Base-by-base conservation (phyloP, 2,329 filamentous ascomycete genomes). In the Cordyceps fumosorosea region DNA sequence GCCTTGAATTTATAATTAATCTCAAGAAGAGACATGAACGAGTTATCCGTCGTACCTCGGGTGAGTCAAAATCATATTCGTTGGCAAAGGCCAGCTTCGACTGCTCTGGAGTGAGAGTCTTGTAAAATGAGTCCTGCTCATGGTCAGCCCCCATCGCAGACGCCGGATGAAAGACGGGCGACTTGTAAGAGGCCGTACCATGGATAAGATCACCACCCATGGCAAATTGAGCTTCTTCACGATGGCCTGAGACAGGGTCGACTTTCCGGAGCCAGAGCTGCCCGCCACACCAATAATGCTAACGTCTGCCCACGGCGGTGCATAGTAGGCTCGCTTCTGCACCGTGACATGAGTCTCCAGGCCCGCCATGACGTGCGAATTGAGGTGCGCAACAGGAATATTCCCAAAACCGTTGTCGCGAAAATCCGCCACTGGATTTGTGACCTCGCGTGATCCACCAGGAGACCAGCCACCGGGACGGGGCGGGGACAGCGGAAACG, bases 201-300 rank as follows among this genome's bases (percentile, higher is more conserved):
- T 98, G 48, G 93, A 96, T 69, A 99, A 77, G 75, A 99, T 97
- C 56, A 97, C 93, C 65, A 99, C 95, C 93, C 95, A 99, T 62
- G 95, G 95, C 66, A 99, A 79, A 76, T 95, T 96, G 69, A 99
- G 79, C 70, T 90, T 88, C 69, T 85, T 88, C 66, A 98, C 90
- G 68, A 99, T 96, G 66, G 93, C 91, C 73, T 96, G 85, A 37
- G 95, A 93, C 60, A 99, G 79, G 7, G 93, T 97, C 7, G 93
- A 97, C 80, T 99, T 99, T 63, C 93, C 76, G 29, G 93, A 98
- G 48, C 95, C 95, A 32, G 93, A 98, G 76, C 91, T 95, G 44
- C 95, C 95, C 66, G 95, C 93, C 69, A 99, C 89, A 56, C 92
- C 95, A 73, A 99, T 97, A 70, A 99, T 97, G 77, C 90, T 93